These are phyloP conservation scores for Kurtzmaniella fragi DNA, from an alignment of 805 yeast genomes.

Conservation along the genomic window DNA sequence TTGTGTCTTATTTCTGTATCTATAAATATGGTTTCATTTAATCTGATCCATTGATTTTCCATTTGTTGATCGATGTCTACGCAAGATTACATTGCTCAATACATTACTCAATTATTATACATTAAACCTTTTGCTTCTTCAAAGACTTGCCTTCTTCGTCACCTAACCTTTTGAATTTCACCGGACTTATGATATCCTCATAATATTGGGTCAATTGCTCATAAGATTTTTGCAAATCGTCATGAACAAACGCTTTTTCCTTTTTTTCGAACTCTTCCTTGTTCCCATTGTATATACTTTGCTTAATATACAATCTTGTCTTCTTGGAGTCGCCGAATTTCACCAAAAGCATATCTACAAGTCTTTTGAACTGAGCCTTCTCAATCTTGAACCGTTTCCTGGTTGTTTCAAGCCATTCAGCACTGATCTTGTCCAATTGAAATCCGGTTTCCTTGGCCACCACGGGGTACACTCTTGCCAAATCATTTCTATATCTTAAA, in stretches of 20 bases:
- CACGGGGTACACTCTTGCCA: conserved; percentile 25
- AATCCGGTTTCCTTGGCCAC: conserved; percentile 7
- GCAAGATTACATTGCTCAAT: too few species aligned
- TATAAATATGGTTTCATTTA: too few species aligned
- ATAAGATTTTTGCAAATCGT: conserved; percentile 73
- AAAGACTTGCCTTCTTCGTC: conserved; percentile 1
- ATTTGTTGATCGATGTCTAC: too few species aligned
- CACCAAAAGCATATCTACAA: conserved; percentile 69
- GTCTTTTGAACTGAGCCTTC: conserved; percentile 69
- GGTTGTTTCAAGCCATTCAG: conserved; percentile 36
- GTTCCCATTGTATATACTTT: conserved; percentile 72
- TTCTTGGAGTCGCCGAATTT: conserved; percentile 28
- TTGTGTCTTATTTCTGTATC: too few species aligned
- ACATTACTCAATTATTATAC: neutral
- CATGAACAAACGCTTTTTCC: conserved; percentile 58
- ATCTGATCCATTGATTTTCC: too few species aligned
- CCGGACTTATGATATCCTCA: conserved; percentile 44
- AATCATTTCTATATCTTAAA: conserved; percentile 78
- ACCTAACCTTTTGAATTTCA: conserved; percentile 17
- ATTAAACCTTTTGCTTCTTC: conserved; percentile 3
- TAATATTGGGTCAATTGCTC: conserved; percentile 68
- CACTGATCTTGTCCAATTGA: conserved; percentile 18
- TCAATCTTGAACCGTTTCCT: conserved; percentile 55
- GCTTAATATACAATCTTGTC: conserved; percentile 60
- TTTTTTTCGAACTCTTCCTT: conserved; percentile 68